Evolutionary conservation across 2,329 filamentous ascomycete genomes (phyloP).

Genomic region (Daldinia sp.): DNA sequence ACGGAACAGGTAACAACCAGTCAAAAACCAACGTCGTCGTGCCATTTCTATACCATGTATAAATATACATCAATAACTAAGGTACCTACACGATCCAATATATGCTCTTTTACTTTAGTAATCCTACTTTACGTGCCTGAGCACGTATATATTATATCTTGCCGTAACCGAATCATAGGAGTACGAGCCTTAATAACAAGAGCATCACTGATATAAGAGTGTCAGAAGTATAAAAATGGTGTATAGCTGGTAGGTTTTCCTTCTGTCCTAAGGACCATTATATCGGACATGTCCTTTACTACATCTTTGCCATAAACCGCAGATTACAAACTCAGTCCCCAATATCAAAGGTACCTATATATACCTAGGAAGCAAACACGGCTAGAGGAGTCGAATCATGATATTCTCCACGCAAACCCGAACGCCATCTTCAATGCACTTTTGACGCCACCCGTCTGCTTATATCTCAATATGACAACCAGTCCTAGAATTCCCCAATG

Average conservation of each 20-base stretch:
- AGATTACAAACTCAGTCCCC: background rate
- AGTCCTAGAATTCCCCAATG: background rate
- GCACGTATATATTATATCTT: too few species aligned
- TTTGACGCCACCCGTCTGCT: background rate
- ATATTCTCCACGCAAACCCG: background rate
- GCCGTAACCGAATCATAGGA: too few species aligned
- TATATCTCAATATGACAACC: background rate
- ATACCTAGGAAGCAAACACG: too few species aligned
- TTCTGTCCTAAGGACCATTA: background rate
- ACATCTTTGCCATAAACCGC: background rate
- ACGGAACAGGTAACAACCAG: background rate
- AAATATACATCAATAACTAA: background rate
- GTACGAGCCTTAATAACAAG: too few species aligned
- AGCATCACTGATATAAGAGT: too few species aligned
- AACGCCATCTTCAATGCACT: conserved; percentile 16
- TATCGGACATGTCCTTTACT: too few species aligned
- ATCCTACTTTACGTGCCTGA: too few species aligned
- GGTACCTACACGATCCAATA: too few species aligned
- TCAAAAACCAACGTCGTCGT: background rate
- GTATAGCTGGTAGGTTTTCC: background rate
- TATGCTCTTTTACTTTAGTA: too few species aligned
- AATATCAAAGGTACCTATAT: too few species aligned
- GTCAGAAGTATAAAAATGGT: too few species aligned
- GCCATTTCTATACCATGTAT: background rate
- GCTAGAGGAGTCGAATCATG: background rate